Base-by-base conservation (phyloP, 805 yeast genomes). In the Zygoascus bituminiphila region DNA sequence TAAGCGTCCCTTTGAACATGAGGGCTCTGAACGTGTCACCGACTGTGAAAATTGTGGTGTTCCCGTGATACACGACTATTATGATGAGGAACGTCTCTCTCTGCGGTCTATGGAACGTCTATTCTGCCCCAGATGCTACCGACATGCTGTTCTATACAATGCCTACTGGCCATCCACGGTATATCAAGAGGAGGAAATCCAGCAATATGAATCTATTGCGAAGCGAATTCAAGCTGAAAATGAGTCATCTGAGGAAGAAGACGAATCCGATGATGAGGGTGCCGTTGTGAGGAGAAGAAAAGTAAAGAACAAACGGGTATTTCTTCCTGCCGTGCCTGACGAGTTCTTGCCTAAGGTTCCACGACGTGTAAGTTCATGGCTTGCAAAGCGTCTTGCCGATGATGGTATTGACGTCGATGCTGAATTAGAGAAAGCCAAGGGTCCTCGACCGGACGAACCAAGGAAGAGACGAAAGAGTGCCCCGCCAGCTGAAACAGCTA, bases 121-220 rank as follows among this genome's bases (percentile, higher is more conserved):
- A 21, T 51, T 51, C 33, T 64, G 68, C 44, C 57, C 61, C 4
- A 49, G 66, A 31, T 64, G 68, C 36, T 59, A 62, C 29, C 55
- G 68, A 19, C 68, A 64, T 40, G 60, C 60, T 4, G 50, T 51
- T 1, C 38, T 64, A 7, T 63, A 61, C 47, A 53, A 51, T 23
- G 48, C 51, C 7, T 49, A 36, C 23, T 64, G 68, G 68, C 68
- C 68, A 12, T 40, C 53, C 19, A 37, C 48, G 22, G 20, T 12
- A 14, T n/a, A 22, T 2, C 46, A 52, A 26, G 53, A 50, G n/a
- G 42, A 33, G 10, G 25, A 14, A 21, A 42, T 54, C 15, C 51
- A 51, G 26, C 49, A 51, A 19, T 51, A 51, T 22, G 15, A 49
- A n/a, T 19, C 47, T 4, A 23, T 36, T 17, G 20, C 39, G 10